phyloP scores from a whole-genome alignment of 306 rosid species.

The Fagus crenata region DNA sequence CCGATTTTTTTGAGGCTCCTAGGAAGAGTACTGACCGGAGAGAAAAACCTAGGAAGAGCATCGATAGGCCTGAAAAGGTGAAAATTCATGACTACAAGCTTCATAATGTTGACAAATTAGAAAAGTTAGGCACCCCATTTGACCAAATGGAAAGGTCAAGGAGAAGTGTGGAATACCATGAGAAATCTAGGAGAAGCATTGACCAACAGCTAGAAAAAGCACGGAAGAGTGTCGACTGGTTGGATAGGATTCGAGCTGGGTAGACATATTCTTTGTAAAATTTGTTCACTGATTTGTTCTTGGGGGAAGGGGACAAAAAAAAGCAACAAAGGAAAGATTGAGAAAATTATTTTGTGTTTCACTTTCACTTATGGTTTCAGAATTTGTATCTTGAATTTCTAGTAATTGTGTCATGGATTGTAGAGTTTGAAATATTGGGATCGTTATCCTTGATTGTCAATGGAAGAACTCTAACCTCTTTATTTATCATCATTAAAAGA shows the following conservation, averaged over 20 bases:
- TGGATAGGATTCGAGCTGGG: constrained; percentile 71
- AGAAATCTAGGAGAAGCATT: constrained; percentile 68
- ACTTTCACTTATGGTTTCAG: constrained; percentile 65
- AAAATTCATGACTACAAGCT: constrained; percentile 59
- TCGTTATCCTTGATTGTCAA: constrained; percentile 31
- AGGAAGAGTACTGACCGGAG: constrained; percentile 75
- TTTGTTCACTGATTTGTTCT: constrained; percentile 37
- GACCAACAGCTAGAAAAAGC: constrained; percentile 79
- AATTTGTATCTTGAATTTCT: constrained; percentile 41
- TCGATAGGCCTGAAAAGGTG: constrained; percentile 59
- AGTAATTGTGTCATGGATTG: constrained; percentile 37
- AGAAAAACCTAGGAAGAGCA: constrained; percentile 75
- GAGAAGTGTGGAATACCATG: constrained; percentile 71
- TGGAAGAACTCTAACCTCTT: constrained; percentile 58
- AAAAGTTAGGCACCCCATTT: constrained; percentile 51
- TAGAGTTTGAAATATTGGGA: constrained; percentile 46
- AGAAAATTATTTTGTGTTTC: constrained; percentile 42
- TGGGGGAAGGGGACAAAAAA: constrained; percentile 38
- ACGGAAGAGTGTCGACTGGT: constrained; percentile 82
- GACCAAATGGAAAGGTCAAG: constrained; percentile 76
- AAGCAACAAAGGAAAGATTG: constrained; percentile 33
- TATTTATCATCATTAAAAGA: constrained; percentile 34
- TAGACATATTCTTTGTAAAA: constrained; percentile 27
- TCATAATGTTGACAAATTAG: constrained; percentile 53
- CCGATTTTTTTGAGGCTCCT: constrained; percentile 60